phyloP scores from a whole-genome alignment of 768 basidiomycete species.

The Omphalotus guepiniiformis region DNA sequence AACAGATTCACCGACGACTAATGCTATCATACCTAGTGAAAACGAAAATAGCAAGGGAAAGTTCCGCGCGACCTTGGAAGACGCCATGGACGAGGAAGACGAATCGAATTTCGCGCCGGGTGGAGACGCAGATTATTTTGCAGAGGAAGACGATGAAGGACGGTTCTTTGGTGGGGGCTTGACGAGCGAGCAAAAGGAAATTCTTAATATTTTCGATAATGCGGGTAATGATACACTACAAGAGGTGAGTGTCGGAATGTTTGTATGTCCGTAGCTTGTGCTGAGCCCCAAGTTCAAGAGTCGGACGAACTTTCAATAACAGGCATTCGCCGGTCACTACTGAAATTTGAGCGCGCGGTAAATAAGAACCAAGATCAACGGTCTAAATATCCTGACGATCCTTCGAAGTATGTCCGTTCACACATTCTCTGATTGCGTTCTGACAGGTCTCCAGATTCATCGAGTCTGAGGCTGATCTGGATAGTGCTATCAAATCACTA shows the following conservation, averaged over 20 bases:
- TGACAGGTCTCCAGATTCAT: slow-evolving; percentile 67
- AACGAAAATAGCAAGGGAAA: slow-evolving; percentile 22
- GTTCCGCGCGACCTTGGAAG: slow-evolving; percentile 54
- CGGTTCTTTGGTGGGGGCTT: slow-evolving; percentile 93
- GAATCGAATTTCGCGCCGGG: slow-evolving; percentile 67
- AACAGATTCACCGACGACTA: slow-evolving; percentile 14
- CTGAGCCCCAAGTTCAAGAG: slow-evolving; percentile 32
- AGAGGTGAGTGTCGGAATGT: slow-evolving; percentile 48
- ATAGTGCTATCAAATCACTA: slow-evolving; percentile 79
- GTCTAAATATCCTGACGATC: slow-evolving; percentile 92
- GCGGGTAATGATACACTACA: slow-evolving; percentile 59
- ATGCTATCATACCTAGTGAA: slow-evolving; percentile 3
- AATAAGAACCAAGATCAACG: slow-evolving; percentile 96
- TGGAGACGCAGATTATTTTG: slow-evolving; percentile 86
- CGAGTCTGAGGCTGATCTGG: slow-evolving; percentile 96
- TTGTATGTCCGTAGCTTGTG: slow-evolving; percentile 11
- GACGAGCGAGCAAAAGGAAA: slow-evolving; percentile 90
- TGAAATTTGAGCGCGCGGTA: slow-evolving; percentile 82
- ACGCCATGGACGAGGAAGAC: slow-evolving; percentile 36
- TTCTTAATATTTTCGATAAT: slow-evolving; percentile 89
- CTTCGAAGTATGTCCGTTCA: slow-evolving; percentile 67
- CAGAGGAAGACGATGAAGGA: slow-evolving; percentile 88
- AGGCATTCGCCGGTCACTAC: slow-evolving; percentile 66
- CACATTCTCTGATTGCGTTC: too few species aligned
- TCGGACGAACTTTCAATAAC: slow-evolving; percentile 64